Percentiles rank a stretch among this genome's conserved stretches.
phyloP scores from a whole-genome alignment of 208 protist species.

The Vickermania spadyakhi region DNA sequence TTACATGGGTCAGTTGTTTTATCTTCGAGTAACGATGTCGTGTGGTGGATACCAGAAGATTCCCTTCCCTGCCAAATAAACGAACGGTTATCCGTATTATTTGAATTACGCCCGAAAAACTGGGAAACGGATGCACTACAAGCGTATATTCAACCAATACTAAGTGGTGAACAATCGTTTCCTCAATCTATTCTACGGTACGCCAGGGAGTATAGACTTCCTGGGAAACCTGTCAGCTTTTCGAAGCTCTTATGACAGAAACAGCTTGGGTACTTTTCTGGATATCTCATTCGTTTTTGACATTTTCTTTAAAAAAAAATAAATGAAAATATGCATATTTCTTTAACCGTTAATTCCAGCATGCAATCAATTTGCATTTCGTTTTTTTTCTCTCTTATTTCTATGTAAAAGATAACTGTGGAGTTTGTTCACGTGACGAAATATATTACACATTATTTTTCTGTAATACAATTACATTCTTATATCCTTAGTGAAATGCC shows the following conservation, averaged over 20 bases:
- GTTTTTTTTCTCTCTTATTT: conserved; percentile 5
- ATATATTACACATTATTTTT: no score
- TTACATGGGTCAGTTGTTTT: conserved; percentile 2
- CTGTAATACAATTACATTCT: no score
- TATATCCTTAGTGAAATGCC: no score
- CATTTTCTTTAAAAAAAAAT: no score
- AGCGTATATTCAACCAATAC: conserved; percentile 43
- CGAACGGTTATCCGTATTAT: conserved; percentile 29
- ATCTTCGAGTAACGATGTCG: not conserved
- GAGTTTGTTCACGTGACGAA: conserved; percentile 8
- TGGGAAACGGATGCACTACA: conserved; percentile 34
- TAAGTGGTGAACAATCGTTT: conserved; percentile 37
- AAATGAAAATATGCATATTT: no score
- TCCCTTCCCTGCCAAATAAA: conserved; percentile 24
- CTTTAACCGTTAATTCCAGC: no score
- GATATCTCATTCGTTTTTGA: no score
- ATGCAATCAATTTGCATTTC: no score
- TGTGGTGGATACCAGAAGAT: conserved; percentile 32
- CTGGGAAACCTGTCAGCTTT: conserved; percentile 48
- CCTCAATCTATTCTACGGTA: conserved; percentile 39
- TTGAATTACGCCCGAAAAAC: conserved; percentile 31
- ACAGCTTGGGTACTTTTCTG: no score
- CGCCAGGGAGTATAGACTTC: conserved; percentile 49
- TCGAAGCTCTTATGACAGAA: conserved; percentile 29
- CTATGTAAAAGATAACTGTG: conserved; percentile 4